Evolutionary conservation across 169 alveolate species (phyloP).

Genomic region (Babesia ovis): DNA sequence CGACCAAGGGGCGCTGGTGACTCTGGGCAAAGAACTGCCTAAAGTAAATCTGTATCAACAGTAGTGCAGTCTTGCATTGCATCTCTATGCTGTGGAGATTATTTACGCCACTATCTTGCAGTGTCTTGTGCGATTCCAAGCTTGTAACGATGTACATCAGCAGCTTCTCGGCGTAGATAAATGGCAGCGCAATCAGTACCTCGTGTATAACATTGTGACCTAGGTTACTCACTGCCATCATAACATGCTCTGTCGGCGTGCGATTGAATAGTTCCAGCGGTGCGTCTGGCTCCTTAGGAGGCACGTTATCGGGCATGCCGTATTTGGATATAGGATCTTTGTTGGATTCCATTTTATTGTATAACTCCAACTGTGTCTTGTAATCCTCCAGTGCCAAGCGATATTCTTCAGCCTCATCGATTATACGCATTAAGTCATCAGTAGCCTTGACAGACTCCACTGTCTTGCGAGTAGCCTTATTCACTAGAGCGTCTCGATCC

Average conservation of each 20-base stretch:
- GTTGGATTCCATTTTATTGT: background rate
- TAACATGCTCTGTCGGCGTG: constrained; percentile 51
- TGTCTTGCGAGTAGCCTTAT: constrained; percentile 80
- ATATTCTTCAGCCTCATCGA: constrained; percentile 56
- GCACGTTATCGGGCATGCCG: constrained; percentile 19
- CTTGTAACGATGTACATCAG: constrained; percentile 29
- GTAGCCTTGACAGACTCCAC: constrained; percentile 79
- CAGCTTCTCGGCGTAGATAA: constrained; percentile 46
- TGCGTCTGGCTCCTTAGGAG: constrained; percentile 24
- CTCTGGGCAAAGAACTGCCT: constrained; percentile 39
- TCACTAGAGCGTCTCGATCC: constrained; percentile 70
- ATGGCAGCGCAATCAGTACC: constrained; percentile 60
- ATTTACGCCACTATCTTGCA: background rate
- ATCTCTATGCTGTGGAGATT: constrained; percentile 42
- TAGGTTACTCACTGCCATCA: constrained; percentile 34
- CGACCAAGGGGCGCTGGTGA: constrained; percentile 43
- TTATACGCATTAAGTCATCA: constrained; percentile 71
- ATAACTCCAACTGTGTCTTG: background rate
- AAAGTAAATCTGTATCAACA: constrained; percentile 44
- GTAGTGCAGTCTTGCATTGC: constrained; percentile 23
- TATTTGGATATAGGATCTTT: constrained; percentile 3
- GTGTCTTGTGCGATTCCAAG: constrained; percentile 37
- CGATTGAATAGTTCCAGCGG: constrained; percentile 40
- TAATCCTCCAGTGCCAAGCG: constrained; percentile 37
- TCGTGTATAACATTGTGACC: constrained; percentile 53